phyloP scores from a whole-genome alignment of 2,329 filamentous ascomycete species.

The Epichloe glyceriae region DNA sequence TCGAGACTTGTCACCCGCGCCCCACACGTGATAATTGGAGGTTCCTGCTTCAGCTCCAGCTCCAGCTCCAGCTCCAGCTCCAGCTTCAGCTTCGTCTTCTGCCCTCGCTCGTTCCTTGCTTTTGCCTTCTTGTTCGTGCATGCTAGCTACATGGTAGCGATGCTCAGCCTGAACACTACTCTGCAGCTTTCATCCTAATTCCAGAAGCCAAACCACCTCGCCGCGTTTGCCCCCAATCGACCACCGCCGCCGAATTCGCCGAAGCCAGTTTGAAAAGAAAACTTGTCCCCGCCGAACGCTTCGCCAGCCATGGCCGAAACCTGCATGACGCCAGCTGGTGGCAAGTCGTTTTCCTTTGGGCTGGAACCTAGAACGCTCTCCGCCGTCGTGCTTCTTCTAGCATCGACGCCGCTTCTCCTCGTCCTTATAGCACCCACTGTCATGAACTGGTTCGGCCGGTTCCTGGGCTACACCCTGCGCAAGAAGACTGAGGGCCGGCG shows the following conservation, averaged over 20 bases:
- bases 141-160: background rate
- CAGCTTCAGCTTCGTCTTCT: background rate
- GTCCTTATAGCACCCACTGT: conserved; percentile 16
- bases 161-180: background rate
- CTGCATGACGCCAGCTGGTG: conserved; percentile 16
- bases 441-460: conserved; percentile 23
- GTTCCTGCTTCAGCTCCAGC: no score
- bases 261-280: background rate
- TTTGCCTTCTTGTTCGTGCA: background rate
- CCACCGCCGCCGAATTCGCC: background rate
- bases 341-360: conserved; percentile 16
- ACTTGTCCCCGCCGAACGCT: background rate
- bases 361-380: conserved; percentile 15
- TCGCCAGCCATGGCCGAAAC: conserved; percentile 14
- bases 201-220: background rate
- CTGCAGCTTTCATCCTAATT: background rate
- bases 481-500: conserved; percentile 52
- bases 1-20: background rate
- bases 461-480: conserved; percentile 47
- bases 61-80: background rate
- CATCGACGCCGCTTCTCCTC: conserved; percentile 10
- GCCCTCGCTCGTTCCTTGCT: background rate
- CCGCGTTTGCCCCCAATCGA: background rate
- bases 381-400: conserved; percentile 13
- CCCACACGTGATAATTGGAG: background rate